Base-by-base conservation (phyloP, 345 rosid species). In the Mangifera indica region DNA sequence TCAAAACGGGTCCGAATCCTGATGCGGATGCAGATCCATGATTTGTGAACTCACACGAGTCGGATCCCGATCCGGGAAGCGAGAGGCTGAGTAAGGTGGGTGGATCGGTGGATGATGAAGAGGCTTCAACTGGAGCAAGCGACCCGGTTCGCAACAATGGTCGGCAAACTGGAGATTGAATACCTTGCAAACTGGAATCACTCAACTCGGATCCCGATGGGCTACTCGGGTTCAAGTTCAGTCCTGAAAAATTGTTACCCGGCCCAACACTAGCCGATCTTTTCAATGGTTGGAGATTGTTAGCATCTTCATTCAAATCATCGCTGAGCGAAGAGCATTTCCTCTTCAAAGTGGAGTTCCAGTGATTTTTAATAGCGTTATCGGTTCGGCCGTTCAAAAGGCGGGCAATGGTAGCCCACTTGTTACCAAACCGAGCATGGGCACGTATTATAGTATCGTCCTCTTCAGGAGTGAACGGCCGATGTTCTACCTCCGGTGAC, bases 391-490 rank as follows among this genome's bases (percentile, higher is more conserved):
- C 96, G 70, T 85, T 87, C 48, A 90, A 85, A 26, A 88, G 86
- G 20, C 93, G 87, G 5, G 96, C 87, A 74, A 90, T 88, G 60
- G 93, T 85, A 24, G 96, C 96, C 96, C 96, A 90, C 80, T 84
- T 90, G 86, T 90, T 90, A 1, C 97, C 93, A 56, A 84, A 82
- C n/a, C 83, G 86, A 46, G 87, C 84, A 76, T 91, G 97, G 34
- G 97, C 93, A 46, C 80, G 69, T 71, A 86, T 73, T 64, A 89
- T 91, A 46, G 87, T 78, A 0, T 86, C 86, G 61, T 89, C 91
- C 75, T 91, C 93, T 55, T 91, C 88, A 0, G 86, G 71, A 1
- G 85, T 64, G 78, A 89, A 91, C 1, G 97, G 91, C 63, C 92
- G 77, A 82, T 89, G 97, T 69, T 91, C 92, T 7, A 91, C 97